Base-by-base conservation (phyloP, 1,139 yeast genomes). In the Hansenula sp. region DNA sequence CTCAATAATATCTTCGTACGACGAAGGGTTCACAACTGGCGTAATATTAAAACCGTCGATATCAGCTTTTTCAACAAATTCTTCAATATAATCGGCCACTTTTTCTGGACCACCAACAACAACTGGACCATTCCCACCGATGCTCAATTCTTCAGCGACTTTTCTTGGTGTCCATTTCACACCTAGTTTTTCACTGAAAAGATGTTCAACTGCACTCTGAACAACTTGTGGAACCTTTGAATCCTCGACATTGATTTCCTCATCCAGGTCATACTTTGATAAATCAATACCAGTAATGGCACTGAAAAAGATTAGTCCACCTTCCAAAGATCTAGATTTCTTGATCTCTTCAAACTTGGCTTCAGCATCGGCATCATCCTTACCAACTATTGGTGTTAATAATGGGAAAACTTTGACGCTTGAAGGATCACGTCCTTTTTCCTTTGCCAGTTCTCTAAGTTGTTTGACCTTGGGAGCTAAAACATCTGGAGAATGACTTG, bases 11-110 rank as follows among this genome's bases (percentile, higher is more conserved):
- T 65, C 68, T 38, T 64, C 67, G 45, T 58, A 65, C 10, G 64
- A 51, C 10, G 60, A 59, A 5, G 70, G 69, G 11, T 59, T 45
- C 2, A 54, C 49, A 3, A 65, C 63, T 38, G 64, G 61, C 3
- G 65, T 59, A 31, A 66, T 50, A 41, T 66, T 66, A 51, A 65
- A 66, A 4, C 70, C 70, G 46, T 66, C 70, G 27, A 66, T 59
- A 38, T 62, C 68, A 11, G 65, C 55, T 13, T 57, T 47, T 8
- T 55, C 60, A 10, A 62, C 65, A 66, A 68, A 65, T 19, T 55
- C 47, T 34, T 64, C 63, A 28, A 65, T 53, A 30, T 57, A 54
- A 36, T 63, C 62, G 2, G 69, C 68, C n/a, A 65, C 66, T 28
- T 57, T 58, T 31, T 53, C 42, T 1, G 66, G 56, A 1, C 66